A percentile compares a stretch with the other conserved stretches of the same genome.
Conservation (phyloP, 441 rosid genomes). For the Adansonia rubrostipa region DNA sequence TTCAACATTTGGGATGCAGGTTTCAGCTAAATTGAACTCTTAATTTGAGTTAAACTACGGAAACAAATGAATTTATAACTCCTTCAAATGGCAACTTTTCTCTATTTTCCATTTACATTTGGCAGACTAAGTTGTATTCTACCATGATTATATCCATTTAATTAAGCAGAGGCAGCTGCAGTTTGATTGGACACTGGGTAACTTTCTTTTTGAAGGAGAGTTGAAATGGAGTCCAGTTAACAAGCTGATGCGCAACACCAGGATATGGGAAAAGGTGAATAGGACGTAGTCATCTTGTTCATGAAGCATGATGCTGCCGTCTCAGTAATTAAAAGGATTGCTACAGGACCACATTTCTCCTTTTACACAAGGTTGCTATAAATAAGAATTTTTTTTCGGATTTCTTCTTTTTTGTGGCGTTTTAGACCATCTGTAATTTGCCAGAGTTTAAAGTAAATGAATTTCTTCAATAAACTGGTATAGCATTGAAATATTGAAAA, state of each 20-base stretch:
- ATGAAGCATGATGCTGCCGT: conserved; percentile 14
- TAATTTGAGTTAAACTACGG: neutral
- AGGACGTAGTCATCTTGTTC: conserved; percentile 10
- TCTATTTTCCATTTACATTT: neutral
- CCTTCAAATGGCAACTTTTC: neutral
- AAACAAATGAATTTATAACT: neutral
- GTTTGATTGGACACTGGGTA: neutral
- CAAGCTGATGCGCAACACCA: conserved; percentile 8
- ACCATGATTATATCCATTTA: neutral
- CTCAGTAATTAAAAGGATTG: conserved; percentile 16
- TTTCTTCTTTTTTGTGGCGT: neutral
- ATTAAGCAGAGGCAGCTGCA: neutral
- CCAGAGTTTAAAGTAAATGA: conserved; percentile 13
- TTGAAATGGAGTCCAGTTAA: conserved; percentile 24
- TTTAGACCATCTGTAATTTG: neutral
- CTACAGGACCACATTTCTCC: conserved; percentile 11
- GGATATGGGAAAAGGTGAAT: conserved; percentile 6
- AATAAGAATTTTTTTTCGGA: neutral
- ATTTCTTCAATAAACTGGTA: neutral
- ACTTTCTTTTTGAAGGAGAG: neutral
- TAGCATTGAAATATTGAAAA: too few relatives aligned
- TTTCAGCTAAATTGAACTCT: neutral
- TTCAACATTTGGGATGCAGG: neutral
- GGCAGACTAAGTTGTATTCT: neutral
- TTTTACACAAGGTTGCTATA: neutral